Percentiles rank a stretch among this genome's conserved stretches.
phyloP scores from a whole-genome alignment of 805 yeast species.

The Grigorovia transvaalensis region DNA sequence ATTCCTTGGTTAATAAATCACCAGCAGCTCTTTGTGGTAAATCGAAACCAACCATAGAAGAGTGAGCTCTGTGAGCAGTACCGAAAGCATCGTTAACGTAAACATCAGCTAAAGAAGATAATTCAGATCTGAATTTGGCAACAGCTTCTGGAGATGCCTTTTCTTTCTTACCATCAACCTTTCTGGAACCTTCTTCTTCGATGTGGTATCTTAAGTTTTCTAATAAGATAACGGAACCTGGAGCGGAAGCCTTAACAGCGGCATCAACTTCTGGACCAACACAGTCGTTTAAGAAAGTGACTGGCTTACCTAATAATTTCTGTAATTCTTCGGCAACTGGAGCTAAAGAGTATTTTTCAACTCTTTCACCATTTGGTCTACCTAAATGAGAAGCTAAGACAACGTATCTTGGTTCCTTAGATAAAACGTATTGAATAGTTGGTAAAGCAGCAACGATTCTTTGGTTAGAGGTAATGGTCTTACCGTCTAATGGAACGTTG shows the following conservation, averaged over 20 bases:
- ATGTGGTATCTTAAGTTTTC: constrained; percentile 98
- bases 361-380: constrained; percentile 94
- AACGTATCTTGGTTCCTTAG: constrained; percentile 83
- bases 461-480: constrained; percentile 96
- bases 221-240: constrained; percentile 78
- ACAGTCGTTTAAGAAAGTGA: constrained; percentile 77
- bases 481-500: constrained; percentile 92
- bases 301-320: constrained; percentile 61
- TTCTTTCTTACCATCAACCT: constrained; percentile 84
- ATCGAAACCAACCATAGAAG: constrained; percentile 86
- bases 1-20: constrained; percentile 96
- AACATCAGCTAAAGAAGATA: constrained; percentile 90
- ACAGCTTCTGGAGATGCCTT: constrained; percentile 86
- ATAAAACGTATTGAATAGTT: constrained; percentile 90
- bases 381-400: constrained; percentile 96
- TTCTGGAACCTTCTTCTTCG: constrained; percentile 91
- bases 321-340: constrained; percentile 90
- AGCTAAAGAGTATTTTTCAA: constrained; percentile 77
- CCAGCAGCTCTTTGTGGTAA: constrained; percentile 92
- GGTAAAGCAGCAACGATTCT: constrained; percentile 99
- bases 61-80: constrained; percentile 99
- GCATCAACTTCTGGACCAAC: constrained; percentile 87
- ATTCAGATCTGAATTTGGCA: constrained; percentile 75
- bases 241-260: constrained; percentile 60
- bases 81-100: constrained; percentile 98